phyloP scores from a whole-genome alignment of 768 basidiomycete genomes.

The Auricularia sp. region DNA sequence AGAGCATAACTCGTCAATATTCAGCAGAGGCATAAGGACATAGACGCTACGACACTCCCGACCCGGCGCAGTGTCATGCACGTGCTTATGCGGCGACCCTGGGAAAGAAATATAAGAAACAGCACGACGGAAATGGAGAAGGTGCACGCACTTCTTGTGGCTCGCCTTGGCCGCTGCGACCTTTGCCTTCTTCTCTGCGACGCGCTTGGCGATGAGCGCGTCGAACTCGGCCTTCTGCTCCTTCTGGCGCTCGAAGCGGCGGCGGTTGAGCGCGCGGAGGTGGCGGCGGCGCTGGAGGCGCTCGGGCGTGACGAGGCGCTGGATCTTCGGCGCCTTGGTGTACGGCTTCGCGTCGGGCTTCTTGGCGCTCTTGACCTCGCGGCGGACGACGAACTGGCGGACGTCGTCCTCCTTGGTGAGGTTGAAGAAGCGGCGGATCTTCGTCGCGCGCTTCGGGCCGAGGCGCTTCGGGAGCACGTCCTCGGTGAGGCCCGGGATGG shows the following conservation, averaged over 20 bases:
- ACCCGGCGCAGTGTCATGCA: too few relatives aligned
- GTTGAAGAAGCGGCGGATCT: conserved; percentile 97
- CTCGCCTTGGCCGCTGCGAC: conserved; percentile 48
- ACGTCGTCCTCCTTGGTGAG: conserved; percentile 97
- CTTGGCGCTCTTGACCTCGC: conserved; percentile 84
- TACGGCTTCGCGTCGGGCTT: conserved; percentile 88
- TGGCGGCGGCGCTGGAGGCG: conserved; percentile 95
- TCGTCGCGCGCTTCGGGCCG: conserved; percentile 94
- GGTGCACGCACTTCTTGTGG: too few relatives aligned
- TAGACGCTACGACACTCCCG: too few relatives aligned
- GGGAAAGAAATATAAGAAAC: too few relatives aligned
- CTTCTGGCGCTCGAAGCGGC: conserved; percentile 84
- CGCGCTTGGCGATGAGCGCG: conserved; percentile 72
- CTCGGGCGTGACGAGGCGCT: conserved; percentile 88
- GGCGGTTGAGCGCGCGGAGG: conserved; percentile 78
- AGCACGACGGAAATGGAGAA: too few relatives aligned
- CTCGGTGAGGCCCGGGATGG: conserved; percentile 89
- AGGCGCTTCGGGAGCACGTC: conserved; percentile 87
- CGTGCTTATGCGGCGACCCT: too few relatives aligned
- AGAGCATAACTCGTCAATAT: too few relatives aligned
- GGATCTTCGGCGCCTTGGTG: conserved; percentile 98
- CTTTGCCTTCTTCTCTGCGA: conserved; percentile 90
- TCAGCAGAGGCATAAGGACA: too few relatives aligned
- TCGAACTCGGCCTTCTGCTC: conserved; percentile 94
- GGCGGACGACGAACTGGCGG: conserved; percentile 89